Evolutionary conservation across 2,329 filamentous ascomycete species (phyloP).

Genomic region (Cladosporium sphaerospermum): DNA sequence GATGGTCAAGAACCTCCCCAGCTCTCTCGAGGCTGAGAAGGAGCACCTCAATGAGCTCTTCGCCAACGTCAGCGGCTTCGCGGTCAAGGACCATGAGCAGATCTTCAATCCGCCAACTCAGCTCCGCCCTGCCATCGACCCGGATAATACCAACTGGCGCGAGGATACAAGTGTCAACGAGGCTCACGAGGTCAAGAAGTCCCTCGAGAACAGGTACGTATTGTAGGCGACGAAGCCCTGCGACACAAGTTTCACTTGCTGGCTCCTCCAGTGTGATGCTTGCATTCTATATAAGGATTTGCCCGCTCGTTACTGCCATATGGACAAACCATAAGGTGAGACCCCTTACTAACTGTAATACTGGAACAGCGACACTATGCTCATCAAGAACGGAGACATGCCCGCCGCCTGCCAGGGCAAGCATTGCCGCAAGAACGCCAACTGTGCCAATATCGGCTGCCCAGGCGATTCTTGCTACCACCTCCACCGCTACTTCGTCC

Average conservation of each 20-base stretch:
- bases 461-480: neutral
- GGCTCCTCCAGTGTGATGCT: neutral
- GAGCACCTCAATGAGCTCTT: neutral
- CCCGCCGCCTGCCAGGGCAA: neutral
- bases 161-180: neutral
- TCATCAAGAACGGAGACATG: neutral
- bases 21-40: neutral
- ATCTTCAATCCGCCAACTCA: slow-evolving; percentile 1
- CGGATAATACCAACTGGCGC: neutral
- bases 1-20: neutral
- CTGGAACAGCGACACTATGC: neutral
- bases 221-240: neutral
- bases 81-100: neutral
- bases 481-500: neutral
- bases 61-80: neutral
- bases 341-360: neutral
- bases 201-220: neutral
- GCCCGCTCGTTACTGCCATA: neutral
- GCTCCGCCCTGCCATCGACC: neutral
- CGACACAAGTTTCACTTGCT: no score
- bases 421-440: neutral
- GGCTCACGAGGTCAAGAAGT: neutral
- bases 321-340: neutral
- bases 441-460: neutral
- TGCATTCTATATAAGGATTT: neutral